Evolutionary conservation across 495 filamentous ascomycete genomes (phyloP), one percentile per base, ranked within the genome.

Genomic region (Penicillium lividum): DNA sequence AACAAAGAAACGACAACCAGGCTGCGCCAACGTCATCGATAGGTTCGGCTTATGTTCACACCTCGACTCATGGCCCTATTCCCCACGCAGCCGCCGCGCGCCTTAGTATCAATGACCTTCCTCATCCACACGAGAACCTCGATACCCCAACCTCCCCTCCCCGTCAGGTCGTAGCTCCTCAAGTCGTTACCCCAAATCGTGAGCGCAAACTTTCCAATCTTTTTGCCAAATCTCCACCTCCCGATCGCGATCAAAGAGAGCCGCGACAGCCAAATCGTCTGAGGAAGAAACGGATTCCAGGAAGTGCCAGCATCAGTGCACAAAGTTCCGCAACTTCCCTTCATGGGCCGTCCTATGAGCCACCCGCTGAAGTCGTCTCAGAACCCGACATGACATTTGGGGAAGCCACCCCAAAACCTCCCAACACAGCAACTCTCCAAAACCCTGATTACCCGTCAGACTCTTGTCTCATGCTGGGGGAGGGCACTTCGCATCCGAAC

Each of bases 271-370:
- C 90, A 3, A 96, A 95, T 59, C 93, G 93, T 71, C 71, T 97
- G 60, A 86, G 82, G 67, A 97, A 97, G 74, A 93, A 89, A 74
- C 82, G 88, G 40, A 76, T 89, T 29, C 85, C 86, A 2, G 84
- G 86, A 16, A 89, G 88, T 64, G 78, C 85, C 16, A 91, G 89
- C 61, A 85, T 82, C 30, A 95, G 92, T 63, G 91, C 93, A 1
- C 90, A 96, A 57, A 94, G 90, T 58, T 97, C 93, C 7, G 86
- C 84, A 7, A 81, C 86, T 1, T 96, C 92, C 3, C 74, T 97
- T 15, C 78, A 83, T 31, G 53, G 74, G 63, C 61, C 66, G 52
- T 66, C 69, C 49, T 72, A 67, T 33, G 70, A 75, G 22, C 54
- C 58, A 2, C 38, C 56, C 9, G 49, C 57, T 30, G 60, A 65